phyloP scores from a whole-genome alignment of 2,329 filamentous ascomycete genomes.

The Xylaria sp. region DNA sequence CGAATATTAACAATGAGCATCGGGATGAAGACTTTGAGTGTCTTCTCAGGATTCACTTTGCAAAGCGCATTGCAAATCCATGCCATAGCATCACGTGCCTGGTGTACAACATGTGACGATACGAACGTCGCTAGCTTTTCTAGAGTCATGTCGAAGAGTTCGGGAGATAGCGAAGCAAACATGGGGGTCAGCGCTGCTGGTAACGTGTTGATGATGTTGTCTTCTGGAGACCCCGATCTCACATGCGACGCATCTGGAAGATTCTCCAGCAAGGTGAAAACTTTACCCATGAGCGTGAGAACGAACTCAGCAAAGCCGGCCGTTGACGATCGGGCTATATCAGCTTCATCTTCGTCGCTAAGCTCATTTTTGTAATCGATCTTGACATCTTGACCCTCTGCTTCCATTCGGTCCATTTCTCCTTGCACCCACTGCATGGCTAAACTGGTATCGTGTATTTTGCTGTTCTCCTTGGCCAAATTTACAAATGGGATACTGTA shows the following conservation, averaged over 20 bases:
- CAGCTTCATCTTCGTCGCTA: constrained; percentile 84
- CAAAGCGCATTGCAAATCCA: constrained; percentile 97
- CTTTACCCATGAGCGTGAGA: constrained; percentile 87
- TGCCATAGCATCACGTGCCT: constrained; percentile 96
- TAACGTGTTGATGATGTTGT: constrained; percentile 95
- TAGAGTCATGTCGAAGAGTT: constrained; percentile 90
- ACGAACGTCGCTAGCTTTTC: constrained; percentile 94
- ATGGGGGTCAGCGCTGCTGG: constrained; percentile 91
- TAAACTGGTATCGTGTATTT: constrained; percentile 76
- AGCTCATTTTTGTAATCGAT: constrained; percentile 87
- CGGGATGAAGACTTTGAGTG: constrained; percentile 88
- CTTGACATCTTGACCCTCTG: constrained; percentile 83
- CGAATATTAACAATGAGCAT: constrained; percentile 92
- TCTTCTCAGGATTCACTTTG: constrained; percentile 94
- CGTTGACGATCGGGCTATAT: constrained; percentile 91
- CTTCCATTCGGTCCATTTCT: constrained; percentile 93
- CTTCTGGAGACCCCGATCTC: constrained; percentile 90
- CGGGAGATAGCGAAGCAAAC: constrained; percentile 88
- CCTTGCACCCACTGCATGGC: constrained; percentile 94
- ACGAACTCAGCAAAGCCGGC: constrained; percentile 94
- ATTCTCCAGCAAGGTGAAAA: constrained; percentile 96
- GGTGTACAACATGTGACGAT: constrained; percentile 92
- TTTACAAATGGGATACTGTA: constrained; percentile 96
- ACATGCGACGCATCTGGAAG: constrained; percentile 89
- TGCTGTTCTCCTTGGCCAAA: constrained; percentile 73